A percentile compares a stretch with the other conserved stretches of the same genome.
These are phyloP conservation scores for Porogramme epimiltina DNA, from an alignment of 1,284 basidiomycete species.

Conservation along the genomic window DNA sequence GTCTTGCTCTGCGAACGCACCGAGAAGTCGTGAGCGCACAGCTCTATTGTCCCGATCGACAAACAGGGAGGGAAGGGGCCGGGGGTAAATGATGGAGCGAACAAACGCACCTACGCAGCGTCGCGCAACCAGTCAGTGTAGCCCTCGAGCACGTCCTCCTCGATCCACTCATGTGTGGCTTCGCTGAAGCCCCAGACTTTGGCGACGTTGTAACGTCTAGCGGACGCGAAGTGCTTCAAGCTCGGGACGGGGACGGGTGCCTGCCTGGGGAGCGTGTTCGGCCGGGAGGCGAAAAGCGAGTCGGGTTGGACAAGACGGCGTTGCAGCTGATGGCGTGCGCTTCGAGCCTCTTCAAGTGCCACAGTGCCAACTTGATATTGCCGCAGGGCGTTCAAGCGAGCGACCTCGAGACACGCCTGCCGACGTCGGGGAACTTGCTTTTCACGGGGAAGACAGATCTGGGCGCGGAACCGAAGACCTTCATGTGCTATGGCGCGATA, in stretches of 20 bases:
- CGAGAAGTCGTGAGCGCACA: too few relatives aligned
- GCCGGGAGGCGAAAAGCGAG: slow-evolving; percentile 69
- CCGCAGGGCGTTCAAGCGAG: too few relatives aligned
- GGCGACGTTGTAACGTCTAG: slow-evolving; percentile 95
- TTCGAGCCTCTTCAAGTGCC: too few relatives aligned
- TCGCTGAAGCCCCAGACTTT: slow-evolving; percentile 91
- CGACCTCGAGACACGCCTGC: too few relatives aligned
- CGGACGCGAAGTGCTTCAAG: slow-evolving; percentile 90
- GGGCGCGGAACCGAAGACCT: too few relatives aligned
- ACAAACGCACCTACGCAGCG: slow-evolving; percentile 79
- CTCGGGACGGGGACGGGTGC: slow-evolving; percentile 41
- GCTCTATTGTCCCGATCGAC: too few relatives aligned
- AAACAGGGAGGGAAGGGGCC: neutral
- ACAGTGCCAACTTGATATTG: too few relatives aligned
- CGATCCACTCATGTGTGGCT: slow-evolving; percentile 81
- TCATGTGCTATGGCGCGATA: too few relatives aligned
- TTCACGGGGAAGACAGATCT: too few relatives aligned
- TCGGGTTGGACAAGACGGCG: slow-evolving; percentile 88
- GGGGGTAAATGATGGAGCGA: neutral
- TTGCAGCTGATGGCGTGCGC: slow-evolving; percentile 97
- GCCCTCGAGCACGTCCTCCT: slow-evolving; percentile 87
- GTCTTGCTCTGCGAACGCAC: slow-evolving; percentile 69
- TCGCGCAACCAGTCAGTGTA: slow-evolving; percentile 98
- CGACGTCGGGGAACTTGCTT: too few relatives aligned
- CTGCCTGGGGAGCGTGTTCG: slow-evolving; percentile 46